phyloP scores from a whole-genome alignment of 306 rosid genomes.

The Quercus ilex region DNA sequence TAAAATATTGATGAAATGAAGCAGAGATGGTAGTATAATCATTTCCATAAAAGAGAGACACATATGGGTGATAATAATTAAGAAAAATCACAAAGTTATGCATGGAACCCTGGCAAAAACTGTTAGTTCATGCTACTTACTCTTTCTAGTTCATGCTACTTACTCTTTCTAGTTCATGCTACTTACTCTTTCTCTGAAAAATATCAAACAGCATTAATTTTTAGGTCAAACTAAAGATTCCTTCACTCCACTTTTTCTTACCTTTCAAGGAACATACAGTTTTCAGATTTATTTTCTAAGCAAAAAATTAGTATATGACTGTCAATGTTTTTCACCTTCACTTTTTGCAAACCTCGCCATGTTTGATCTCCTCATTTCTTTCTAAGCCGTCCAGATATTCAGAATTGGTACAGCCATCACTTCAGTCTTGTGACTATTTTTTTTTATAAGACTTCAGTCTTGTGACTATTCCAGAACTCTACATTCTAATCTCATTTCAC shows the following conservation, averaged over 20 bases:
- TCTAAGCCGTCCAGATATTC: background rate
- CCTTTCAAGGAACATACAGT: background rate
- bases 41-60: background rate
- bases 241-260: background rate
- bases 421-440: no score
- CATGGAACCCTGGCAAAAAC: background rate
- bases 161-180: no score
- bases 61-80: background rate
- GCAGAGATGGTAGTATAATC: background rate
- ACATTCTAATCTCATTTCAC: background rate
- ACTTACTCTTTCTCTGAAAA: background rate
- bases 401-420: background rate
- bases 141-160: no score
- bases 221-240: background rate
- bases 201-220: background rate
- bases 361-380: background rate
- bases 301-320: background rate
- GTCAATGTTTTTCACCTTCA: conserved; percentile 6
- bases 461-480: background rate
- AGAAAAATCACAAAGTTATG: background rate
- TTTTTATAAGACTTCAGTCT: no score
- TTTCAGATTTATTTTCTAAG: background rate
- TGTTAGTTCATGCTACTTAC: no score
- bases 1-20: conserved; percentile 7
- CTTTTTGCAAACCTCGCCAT: background rate